Evolutionary conservation across 2,329 filamentous ascomycete species (phyloP).

Genomic region (Exophiala dermatitidis): DNA sequence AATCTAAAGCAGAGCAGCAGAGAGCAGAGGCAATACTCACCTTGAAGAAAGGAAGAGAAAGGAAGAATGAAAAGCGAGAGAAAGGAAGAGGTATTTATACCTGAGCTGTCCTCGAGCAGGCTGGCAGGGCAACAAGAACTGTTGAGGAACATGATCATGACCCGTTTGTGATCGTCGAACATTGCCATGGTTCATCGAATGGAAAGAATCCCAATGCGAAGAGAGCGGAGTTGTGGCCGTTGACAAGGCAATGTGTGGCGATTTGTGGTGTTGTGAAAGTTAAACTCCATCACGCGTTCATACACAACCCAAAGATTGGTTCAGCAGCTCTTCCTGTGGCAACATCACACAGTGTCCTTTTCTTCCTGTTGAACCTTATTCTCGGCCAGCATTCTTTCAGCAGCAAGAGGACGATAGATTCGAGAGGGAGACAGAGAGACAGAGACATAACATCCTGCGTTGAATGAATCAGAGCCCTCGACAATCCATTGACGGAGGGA

Average conservation of each 20-base stretch:
- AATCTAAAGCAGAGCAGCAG: conserved; percentile 2
- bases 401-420: no score
- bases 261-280: no score
- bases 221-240: not conserved
- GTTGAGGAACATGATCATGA: not conserved
- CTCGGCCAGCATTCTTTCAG: no score
- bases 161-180: not conserved
- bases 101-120: not conserved
- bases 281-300: no score
- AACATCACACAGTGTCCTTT: no score
- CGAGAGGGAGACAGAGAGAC: no score
- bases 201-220: not conserved
- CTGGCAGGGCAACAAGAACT: not conserved
- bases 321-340: no score
- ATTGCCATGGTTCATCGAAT: not conserved
- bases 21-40: conserved; percentile 2
- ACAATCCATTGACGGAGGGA: no score
- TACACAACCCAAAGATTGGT: no score
- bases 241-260: not conserved
- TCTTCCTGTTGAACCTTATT: no score
- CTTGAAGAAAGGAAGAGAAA: not conserved
- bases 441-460: no score
- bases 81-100: not conserved
- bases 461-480: no score
- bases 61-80: not conserved